Evolutionary conservation across 306 rosid species (phyloP).

Genomic region (Citrullus amarus): DNA sequence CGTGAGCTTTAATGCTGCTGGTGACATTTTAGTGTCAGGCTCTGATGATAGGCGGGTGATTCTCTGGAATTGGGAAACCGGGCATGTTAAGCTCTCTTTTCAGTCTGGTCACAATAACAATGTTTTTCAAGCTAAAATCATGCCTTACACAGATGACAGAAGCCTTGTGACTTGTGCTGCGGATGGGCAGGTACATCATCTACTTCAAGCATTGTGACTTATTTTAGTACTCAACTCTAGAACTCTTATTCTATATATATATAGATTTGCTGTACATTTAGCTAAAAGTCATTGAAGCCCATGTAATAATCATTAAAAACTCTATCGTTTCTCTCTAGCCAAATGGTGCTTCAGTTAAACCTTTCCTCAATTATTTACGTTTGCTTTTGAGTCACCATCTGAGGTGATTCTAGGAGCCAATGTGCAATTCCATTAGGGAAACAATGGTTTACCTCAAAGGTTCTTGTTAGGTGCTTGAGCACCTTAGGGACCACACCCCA

Average conservation of each 20-base stretch:
- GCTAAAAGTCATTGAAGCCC: not conserved
- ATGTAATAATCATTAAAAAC: not conserved
- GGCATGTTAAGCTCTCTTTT: constrained; percentile 34
- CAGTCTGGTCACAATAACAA: constrained; percentile 60
- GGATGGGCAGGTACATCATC: constrained; percentile 67
- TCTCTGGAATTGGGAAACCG: constrained; percentile 81
- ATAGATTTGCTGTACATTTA: not conserved
- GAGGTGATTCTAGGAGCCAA: not conserved
- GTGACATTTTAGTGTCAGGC: constrained; percentile 67
- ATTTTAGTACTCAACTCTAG: not conserved
- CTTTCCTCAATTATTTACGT: not conserved
- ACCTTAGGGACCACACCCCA: no score
- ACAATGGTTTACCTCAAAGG: not conserved
- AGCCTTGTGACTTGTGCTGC: constrained; percentile 81
- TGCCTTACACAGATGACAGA: constrained; percentile 63
- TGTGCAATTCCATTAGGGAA: not conserved
- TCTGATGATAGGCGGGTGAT: constrained; percentile 71
- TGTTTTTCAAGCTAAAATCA: constrained; percentile 71
- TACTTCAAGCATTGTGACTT: not conserved
- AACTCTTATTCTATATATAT: not conserved
- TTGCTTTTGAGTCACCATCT: not conserved
- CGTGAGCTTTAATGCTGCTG: constrained; percentile 62
- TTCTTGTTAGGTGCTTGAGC: not conserved
- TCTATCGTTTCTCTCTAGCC: not conserved
- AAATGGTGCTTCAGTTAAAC: not conserved